Base-by-base conservation (phyloP, 2,329 filamentous ascomycete species). In the Bipolaris oryzae region DNA sequence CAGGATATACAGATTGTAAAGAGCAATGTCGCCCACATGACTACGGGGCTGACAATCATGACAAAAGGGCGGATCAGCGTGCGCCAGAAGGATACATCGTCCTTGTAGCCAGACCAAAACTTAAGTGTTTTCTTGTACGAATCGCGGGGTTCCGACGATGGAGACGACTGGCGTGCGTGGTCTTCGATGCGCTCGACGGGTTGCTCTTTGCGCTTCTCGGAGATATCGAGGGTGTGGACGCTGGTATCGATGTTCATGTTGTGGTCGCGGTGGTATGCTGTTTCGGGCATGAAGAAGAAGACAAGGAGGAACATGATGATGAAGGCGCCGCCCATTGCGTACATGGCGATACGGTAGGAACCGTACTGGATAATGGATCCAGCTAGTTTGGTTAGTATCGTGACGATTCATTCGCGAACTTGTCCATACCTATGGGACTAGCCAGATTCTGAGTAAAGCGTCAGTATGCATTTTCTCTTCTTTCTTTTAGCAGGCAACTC, bases 1-100 rank as follows among this genome's bases (percentile, higher is more conserved):
- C 67, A 69, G n/a, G 65, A 68, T n/a, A 69, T 65, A 39, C 65
- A 67, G 18, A 64, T 64, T 0, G 67, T 69, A 51, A 68, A 69
- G 5, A 68, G 51, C 18, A 69, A 50, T 9, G 65, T 68, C 2
- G 63, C 67, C 65, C 65, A 69, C 50, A 63, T 58, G 11, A 69
- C 67, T 3, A 64, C 59, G 15, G 67, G 65, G 25, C 62, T 65
- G 3, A 53, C 23, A 16, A 68, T 50, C 23, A 62, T 18, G 6
- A 63, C 49, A 39, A 68, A 69, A 1, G 67, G 67, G 1, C 65
- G 62, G 10, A 69, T 39, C 0, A 68, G 39, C 2, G 63, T 67
- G 15, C 63, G 45, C 63, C 63, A 69, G 37, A 66, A 68, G 3
- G 65, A 65, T 0, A 69, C 59, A 7, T 60, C 41, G 10, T 66